These are phyloP conservation scores for Nannochloropsis gaditana DNA, from an alignment of 108 stramenopile species.

Conservation along the genomic window DNA sequence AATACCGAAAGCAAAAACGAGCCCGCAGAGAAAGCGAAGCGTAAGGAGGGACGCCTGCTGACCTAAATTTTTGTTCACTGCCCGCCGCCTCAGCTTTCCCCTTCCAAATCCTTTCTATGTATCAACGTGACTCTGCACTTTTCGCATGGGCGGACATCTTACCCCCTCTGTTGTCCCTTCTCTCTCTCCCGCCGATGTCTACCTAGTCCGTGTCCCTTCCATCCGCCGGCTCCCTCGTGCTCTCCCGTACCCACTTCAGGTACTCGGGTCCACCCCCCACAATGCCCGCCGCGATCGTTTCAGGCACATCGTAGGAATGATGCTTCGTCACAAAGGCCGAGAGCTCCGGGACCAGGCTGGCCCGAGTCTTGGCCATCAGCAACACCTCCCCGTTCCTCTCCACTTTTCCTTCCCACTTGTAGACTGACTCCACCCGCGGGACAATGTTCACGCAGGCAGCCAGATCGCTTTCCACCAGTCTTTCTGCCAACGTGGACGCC, in stretches of 20 bases:
- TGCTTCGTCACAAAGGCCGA: constrained; percentile 3
- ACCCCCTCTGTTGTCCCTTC: neutral
- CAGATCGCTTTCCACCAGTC: neutral
- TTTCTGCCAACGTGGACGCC: neutral
- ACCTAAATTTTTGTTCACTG: too few relatives aligned
- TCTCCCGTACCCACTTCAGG: neutral
- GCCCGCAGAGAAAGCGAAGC: too few relatives aligned
- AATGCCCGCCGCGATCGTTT: neutral
- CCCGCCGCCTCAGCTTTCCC: too few relatives aligned
- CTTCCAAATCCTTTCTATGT: too few relatives aligned
- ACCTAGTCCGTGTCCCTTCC: neutral
- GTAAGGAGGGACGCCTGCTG: too few relatives aligned
- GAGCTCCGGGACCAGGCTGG: neutral
- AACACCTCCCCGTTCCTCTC: neutral
- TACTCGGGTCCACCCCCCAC: neutral
- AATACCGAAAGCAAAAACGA: too few relatives aligned
- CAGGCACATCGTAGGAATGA: constrained; percentile 24
- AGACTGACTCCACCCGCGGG: neutral
- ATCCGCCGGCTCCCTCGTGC: neutral
- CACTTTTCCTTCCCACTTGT: constrained; percentile 20
- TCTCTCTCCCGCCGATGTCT: neutral
- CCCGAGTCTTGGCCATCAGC: neutral
- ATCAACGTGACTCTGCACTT: too few relatives aligned
- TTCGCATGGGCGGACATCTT: neutral
- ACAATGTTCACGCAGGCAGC: constrained; percentile 21